Base-by-base conservation (phyloP, 495 filamentous ascomycete genomes). In the Collariella sp. region DNA sequence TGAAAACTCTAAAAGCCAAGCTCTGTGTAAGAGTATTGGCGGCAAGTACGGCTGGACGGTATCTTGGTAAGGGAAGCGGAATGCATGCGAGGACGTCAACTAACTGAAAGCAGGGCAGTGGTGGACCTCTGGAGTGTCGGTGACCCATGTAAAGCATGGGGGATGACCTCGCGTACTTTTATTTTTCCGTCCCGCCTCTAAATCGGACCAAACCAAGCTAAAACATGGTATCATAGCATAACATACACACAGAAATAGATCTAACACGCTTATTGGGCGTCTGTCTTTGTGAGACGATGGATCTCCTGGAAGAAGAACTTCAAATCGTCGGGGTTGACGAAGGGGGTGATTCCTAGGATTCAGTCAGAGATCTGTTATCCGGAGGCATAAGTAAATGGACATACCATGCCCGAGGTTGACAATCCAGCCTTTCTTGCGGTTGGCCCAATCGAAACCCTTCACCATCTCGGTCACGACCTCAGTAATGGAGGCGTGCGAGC, bases 271-370 rank as follows among this genome's bases (percentile, higher is more conserved):
- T 36, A 58, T 50, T 62, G 45, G 24, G 23, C 47, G n/a, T 57
- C 48, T 0, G 49, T 68, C 44, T 65, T 72, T 55, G 74, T 78
- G 43, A 80, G 71, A 49, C 88, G 85, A 64, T 94, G 87, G 51
- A 96, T 82, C 70, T 98, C 94, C 68, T 94, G 75, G 57, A 97
- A 94, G 78, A 84, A 98, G 73, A 91, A 94, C 63, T 79, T 88
- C 51, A 98, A 73, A 67, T 96, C 82, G 36, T 96, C 89, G 2
- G 93, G 93, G 56, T 95, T 83, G 23, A 97, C 93, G 52, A 88
- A 84, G 2, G 94, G 93, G 18, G 94, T 97, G 50, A 98, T 87
- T 58, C 88, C 86, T 89, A 24, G 10, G 2, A 31, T 34, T 50
- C 7, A 29, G 22, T 35, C 15, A 34, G 22, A 46, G 51, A 41